Conservation (phyloP, 2,329 filamentous ascomycete genomes). For the Pseudogymnoascus sp. region DNA sequence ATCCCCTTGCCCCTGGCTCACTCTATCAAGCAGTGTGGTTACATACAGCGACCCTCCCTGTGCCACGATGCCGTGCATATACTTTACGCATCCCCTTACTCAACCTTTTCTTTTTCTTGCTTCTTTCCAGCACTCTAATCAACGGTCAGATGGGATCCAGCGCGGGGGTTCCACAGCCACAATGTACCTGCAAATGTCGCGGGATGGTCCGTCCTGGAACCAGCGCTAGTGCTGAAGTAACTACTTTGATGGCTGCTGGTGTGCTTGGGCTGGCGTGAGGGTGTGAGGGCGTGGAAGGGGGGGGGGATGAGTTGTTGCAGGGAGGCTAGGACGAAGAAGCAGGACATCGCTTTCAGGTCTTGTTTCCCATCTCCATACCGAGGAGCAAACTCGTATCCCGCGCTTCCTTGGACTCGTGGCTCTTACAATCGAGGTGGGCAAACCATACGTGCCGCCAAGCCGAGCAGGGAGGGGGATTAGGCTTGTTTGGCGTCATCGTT, state of each 20-base stretch:
- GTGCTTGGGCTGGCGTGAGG: not conserved
- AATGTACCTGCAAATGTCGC: not conserved
- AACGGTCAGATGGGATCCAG: not conserved
- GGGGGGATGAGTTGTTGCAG: not conserved
- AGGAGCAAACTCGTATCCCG: not conserved
- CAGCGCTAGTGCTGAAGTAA: not conserved
- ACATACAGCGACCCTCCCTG: not conserved
- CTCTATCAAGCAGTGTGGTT: not conserved
- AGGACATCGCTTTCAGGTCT: not conserved
- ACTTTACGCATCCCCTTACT: not conserved
- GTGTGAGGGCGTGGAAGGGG: not conserved
- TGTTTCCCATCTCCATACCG: not conserved
- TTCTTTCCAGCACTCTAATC: not conserved
- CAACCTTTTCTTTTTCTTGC: not conserved
- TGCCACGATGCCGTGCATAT: not conserved
- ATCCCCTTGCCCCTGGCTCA: not conserved
- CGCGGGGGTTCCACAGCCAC: not conserved
- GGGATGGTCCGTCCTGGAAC: not conserved
- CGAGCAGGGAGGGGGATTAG: not conserved
- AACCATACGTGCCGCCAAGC: not conserved
- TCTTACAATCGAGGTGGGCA: not conserved
- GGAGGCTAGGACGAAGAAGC: not conserved
- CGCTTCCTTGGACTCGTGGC: not conserved
- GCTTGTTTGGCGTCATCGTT: not conserved
- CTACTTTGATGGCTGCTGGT: not conserved